Evolutionary conservation across 768 basidiomycete species (phyloP).

Genomic region (Tephrocybe sp.): DNA sequence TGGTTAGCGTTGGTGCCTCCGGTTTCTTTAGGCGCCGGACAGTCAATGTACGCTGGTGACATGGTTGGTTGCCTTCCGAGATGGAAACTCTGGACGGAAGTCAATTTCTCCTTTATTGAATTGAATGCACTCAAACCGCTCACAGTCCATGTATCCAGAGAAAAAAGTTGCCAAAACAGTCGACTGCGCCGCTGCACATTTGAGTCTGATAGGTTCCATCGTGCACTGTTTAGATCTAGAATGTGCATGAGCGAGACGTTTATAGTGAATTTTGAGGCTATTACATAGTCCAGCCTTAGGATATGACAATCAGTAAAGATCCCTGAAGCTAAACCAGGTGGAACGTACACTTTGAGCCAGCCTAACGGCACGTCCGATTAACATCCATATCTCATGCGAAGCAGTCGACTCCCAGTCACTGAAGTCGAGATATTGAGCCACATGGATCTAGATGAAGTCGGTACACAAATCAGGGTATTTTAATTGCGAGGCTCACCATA

Average conservation of each 20-base stretch:
- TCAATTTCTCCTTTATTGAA: too few relatives aligned
- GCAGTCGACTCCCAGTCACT: constrained; percentile 48
- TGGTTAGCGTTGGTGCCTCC: constrained; percentile 33
- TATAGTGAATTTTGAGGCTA: constrained; percentile 1
- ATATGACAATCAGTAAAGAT: not conserved
- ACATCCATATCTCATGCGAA: constrained; percentile 51
- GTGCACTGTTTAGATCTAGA: constrained; percentile 55
- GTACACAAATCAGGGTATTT: not conserved
- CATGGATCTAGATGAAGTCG: constrained; percentile 27
- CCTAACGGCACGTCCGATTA: constrained; percentile 57
- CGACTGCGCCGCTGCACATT: constrained; percentile 46
- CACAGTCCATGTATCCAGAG: constrained; percentile 61
- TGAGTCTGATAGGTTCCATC: constrained; percentile 55
- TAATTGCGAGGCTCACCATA: constrained; percentile 37
- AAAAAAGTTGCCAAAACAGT: constrained; percentile 70
- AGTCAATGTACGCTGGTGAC: constrained; percentile 51
- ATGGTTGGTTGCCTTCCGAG: constrained; percentile 61
- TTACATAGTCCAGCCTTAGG: constrained; percentile 51
- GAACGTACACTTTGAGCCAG: constrained; percentile 56
- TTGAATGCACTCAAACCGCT: too few relatives aligned
- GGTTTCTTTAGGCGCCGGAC: constrained; percentile 47
- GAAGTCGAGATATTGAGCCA: constrained; percentile 53
- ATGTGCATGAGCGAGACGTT: not conserved
- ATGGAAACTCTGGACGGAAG: constrained; percentile 48
- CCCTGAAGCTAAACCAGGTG: not conserved